Evolutionary conservation across 495 filamentous ascomycete species (phyloP), one percentile per base, ranked within the genome.

Genomic region (Neurospora discreta): DNA sequence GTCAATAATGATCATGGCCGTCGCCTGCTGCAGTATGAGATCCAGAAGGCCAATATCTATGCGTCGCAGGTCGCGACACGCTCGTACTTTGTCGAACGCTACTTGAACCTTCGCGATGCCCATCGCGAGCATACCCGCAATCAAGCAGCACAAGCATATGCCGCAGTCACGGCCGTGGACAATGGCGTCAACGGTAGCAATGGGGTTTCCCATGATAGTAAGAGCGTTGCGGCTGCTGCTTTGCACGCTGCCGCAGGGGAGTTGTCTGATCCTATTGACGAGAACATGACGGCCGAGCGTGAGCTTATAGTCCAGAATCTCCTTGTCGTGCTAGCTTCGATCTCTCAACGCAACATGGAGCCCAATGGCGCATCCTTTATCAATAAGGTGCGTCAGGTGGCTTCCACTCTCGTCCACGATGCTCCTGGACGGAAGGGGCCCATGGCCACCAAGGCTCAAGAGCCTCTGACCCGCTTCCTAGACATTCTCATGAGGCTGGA

Each of bases 21-120:
- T 5, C 82, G 84, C 10, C 82, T 84, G 5, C 83, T 93, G 3
- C 92, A 94, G 68, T 90, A 88, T 69, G 91, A 95, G 75, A 94
- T 96, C 30, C 92, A 96, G 77, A 94, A 93, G 75, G 89, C 89
- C 26, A 95, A 94, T 74, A 91, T 97, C 33, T 91, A 93, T 73
- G 87, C 88, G 8, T 91, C 88, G 60, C 89, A 92, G 74, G 82
- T 97, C 1, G 87, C 87, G 4, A 93, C 91, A 2, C 86, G 93
- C 26, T 92, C 90, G 0, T 93, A 90, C 75, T 85, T 93, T n/a
- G 90, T 95, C 2, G 91, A 96, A 73, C 92, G 91, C 75, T 95
- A 93, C 76, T 90, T 89, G 79, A 88, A 84, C 75, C 82, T 91
- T 0, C 87, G 86, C 68, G 88, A 91, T 44, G 85, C 85, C 7